phyloP scores from a whole-genome alignment of 768 basidiomycete genomes.

The Amanita brunnescens region DNA sequence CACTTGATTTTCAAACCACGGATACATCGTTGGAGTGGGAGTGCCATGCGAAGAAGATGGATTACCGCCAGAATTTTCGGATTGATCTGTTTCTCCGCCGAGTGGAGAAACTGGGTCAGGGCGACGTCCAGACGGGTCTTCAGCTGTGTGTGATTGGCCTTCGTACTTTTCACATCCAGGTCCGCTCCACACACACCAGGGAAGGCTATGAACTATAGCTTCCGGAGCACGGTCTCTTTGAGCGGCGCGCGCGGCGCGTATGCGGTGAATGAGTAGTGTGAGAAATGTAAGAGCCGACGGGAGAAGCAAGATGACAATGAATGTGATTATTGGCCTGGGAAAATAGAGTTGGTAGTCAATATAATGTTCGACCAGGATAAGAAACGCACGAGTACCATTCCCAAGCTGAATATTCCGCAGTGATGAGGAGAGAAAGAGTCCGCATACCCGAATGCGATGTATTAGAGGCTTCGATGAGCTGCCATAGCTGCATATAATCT shows the following conservation, averaged over 20 bases:
- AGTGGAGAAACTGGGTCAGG: not conserved
- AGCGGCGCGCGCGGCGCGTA: slow-evolving; percentile 76
- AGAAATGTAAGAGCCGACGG: slow-evolving; percentile 85
- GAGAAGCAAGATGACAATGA: slow-evolving; percentile 80
- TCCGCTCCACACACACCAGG: slow-evolving; percentile 80
- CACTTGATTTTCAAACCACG: slow-evolving; percentile 73
- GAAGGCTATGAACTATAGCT: slow-evolving; percentile 66
- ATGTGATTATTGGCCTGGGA: slow-evolving; percentile 72
- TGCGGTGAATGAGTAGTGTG: slow-evolving; percentile 82
- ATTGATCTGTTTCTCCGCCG: not conserved
- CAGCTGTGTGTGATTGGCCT: slow-evolving; percentile 23
- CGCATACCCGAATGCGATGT: slow-evolving; percentile 70
- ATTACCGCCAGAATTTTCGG: not conserved
- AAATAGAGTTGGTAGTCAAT: slow-evolving; percentile 4
- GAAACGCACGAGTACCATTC: slow-evolving; percentile 83
- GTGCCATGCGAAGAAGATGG: slow-evolving; percentile 33
- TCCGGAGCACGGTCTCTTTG: slow-evolving; percentile 80
- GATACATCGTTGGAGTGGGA: slow-evolving; percentile 28
- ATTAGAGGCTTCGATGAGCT: slow-evolving; percentile 66
- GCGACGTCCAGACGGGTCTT: slow-evolving; percentile 12
- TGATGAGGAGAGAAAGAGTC: slow-evolving; percentile 70
- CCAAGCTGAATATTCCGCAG: slow-evolving; percentile 75
- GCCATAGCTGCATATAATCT: slow-evolving; percentile 62
- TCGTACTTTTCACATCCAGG: slow-evolving; percentile 75
- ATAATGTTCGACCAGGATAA: not conserved